A percentile compares a stretch with the other conserved stretches of the same genome.
phyloP scores from a whole-genome alignment of 805 yeast species.

The Metschnikowia kunwiensis region DNA sequence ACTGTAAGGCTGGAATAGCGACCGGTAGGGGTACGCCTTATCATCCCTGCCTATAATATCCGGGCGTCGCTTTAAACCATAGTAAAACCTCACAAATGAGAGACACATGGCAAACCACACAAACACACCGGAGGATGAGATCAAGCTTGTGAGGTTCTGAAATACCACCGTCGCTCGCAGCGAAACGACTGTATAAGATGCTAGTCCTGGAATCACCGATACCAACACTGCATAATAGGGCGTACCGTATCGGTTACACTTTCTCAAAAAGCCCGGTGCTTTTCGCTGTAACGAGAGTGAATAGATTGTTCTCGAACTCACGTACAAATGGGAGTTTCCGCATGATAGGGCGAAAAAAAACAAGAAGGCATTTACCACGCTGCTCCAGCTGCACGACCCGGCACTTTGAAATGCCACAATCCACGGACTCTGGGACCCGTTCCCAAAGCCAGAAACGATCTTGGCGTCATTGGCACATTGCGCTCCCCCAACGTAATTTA shows the following conservation, averaged over 20 bases:
- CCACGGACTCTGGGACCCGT: slow-evolving; percentile 47
- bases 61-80: slow-evolving; percentile 57
- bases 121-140: slow-evolving; percentile 71
- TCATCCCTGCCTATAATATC: slow-evolving; percentile 65
- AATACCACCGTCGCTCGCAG: slow-evolving; percentile 59
- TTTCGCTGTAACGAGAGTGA: slow-evolving; percentile 47
- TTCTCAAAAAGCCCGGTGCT: slow-evolving; percentile 59
- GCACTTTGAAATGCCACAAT: slow-evolving; percentile 41
- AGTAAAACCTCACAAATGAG: slow-evolving; percentile 60
- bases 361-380: slow-evolving; percentile 42
- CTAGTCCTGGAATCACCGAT: slow-evolving; percentile 56
- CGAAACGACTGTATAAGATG: slow-evolving; percentile 60
- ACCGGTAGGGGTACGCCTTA: slow-evolving; percentile 62
- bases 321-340: slow-evolving; percentile 45
- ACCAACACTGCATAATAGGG: slow-evolving; percentile 70
- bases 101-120: slow-evolving; percentile 78
- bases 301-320: slow-evolving; percentile 41
- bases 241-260: slow-evolving; percentile 63
- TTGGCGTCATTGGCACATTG: slow-evolving; percentile 23
- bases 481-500: slow-evolving; percentile 34
- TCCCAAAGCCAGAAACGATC: slow-evolving; percentile 23
- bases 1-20: slow-evolving; percentile 67
- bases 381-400: slow-evolving; percentile 34
- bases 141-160: slow-evolving; percentile 61
- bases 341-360: slow-evolving; percentile 47